Evolutionary conservation across 176 grass and related monocot species (phyloP).

Genomic region (Bothriochloa decipiens): DNA sequence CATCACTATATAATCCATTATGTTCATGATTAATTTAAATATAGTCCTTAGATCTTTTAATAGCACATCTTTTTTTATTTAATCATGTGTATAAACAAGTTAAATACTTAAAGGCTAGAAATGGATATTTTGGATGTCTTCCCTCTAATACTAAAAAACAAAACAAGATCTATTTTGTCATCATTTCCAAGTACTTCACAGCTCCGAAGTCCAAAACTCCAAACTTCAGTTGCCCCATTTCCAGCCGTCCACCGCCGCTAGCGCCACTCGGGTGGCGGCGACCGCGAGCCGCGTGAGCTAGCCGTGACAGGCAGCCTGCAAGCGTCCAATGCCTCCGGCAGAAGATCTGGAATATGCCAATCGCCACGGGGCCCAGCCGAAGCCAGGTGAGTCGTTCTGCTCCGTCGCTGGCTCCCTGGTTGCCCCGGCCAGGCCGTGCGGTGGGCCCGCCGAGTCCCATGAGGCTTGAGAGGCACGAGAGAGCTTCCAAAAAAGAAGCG

Average conservation of each 20-base stretch:
- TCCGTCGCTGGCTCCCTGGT: constrained; percentile 27
- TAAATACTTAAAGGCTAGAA: neutral
- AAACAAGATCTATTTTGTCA: neutral
- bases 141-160: neutral
- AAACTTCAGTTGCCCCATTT: neutral
- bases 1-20: no score
- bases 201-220: no score
- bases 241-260: neutral
- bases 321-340: no score
- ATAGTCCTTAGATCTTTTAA: no score
- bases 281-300: neutral
- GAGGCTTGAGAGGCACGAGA: constrained; percentile 30
- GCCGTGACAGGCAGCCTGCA: neutral
- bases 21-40: no score
- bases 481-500: constrained; percentile 24
- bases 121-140: neutral
- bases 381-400: no score
- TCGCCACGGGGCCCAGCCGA: neutral
- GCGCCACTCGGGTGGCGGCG: neutral
- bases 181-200: neutral
- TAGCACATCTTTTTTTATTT: no score
- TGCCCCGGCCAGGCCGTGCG: neutral
- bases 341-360: constrained; percentile 40
- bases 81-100: neutral
- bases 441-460: constrained; percentile 13